phyloP scores from a whole-genome alignment of 2,329 filamentous ascomycete species.

The Sarocladium brachiariae region DNA sequence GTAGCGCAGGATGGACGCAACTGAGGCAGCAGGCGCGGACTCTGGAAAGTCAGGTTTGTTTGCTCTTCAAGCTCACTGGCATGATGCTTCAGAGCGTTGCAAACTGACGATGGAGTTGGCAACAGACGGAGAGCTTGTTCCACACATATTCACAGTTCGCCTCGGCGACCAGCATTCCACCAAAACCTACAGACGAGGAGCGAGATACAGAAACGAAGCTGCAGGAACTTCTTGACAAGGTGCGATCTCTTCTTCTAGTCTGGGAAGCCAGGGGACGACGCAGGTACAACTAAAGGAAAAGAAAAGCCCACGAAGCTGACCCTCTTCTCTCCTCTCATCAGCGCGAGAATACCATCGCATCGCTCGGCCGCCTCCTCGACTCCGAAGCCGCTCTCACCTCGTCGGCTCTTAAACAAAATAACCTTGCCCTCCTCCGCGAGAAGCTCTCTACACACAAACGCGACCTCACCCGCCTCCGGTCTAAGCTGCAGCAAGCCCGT shows the following conservation, averaged over 20 bases:
- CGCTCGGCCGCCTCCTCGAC: slow-evolving; percentile 84
- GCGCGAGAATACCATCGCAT: slow-evolving; percentile 74
- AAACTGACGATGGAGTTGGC: background rate
- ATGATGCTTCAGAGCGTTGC: background rate
- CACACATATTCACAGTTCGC: slow-evolving; percentile 90
- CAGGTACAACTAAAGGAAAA: too few species aligned
- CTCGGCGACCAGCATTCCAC: slow-evolving; percentile 68
- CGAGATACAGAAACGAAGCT: slow-evolving; percentile 71
- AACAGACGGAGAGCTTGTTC: slow-evolving; percentile 74
- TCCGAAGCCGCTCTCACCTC: slow-evolving; percentile 81
- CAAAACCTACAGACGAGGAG: slow-evolving; percentile 82
- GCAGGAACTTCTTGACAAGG: slow-evolving; percentile 77
- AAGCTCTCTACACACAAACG: slow-evolving; percentile 80
- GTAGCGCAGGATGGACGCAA: slow-evolving; percentile 77
- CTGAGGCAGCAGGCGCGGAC: slow-evolving; percentile 85
- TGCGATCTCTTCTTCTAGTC: slow-evolving; percentile 34
- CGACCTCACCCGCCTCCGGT: slow-evolving; percentile 70
- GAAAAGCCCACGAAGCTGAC: too few species aligned
- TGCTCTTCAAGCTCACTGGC: background rate
- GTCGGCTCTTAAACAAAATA: slow-evolving; percentile 95
- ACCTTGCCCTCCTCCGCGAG: slow-evolving; percentile 84
- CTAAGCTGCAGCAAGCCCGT: slow-evolving; percentile 68
- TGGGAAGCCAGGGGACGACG: too few species aligned
- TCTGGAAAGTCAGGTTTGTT: slow-evolving; percentile 78
- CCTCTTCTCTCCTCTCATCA: slow-evolving; percentile 31